These are phyloP conservation scores for Mycena maculata DNA, from an alignment of 768 basidiomycete genomes.

Conservation along the genomic window DNA sequence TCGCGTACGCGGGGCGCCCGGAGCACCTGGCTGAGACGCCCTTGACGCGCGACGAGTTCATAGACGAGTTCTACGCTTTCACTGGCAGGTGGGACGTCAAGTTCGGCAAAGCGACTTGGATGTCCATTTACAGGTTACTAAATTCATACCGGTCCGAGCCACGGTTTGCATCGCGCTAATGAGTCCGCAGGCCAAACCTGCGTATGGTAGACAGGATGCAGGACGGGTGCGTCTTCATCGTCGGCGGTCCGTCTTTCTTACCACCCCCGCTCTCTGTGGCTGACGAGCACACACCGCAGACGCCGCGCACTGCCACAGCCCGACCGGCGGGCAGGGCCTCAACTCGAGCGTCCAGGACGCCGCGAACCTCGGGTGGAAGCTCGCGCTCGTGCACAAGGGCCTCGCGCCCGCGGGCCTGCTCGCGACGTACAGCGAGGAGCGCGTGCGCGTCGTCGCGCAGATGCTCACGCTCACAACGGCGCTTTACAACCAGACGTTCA, in stretches of 20 bases:
- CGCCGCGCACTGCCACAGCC: conserved; percentile 53
- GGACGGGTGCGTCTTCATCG: conserved; percentile 58
- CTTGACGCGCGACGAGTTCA: conserved; percentile 39
- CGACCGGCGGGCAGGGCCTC: conserved; percentile 55
- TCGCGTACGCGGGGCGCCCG: neutral
- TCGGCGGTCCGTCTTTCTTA: conserved; percentile 54
- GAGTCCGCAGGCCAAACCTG: conserved; percentile 61
- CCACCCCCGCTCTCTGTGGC: neutral
- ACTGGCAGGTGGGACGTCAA: conserved; percentile 44
- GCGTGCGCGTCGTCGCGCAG: conserved; percentile 57
- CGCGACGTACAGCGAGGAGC: conserved; percentile 55
- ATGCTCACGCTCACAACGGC: conserved; percentile 55
- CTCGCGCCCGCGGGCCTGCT: conserved; percentile 50
- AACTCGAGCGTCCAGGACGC: conserved; percentile 52
- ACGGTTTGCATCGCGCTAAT: neutral
- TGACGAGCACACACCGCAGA: conserved; percentile 45
- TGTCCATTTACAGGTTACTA: conserved; percentile 43
- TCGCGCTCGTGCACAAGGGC: conserved; percentile 53
- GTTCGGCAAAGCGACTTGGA: conserved; percentile 42
- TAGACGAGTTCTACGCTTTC: conserved; percentile 42
- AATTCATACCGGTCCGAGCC: too few relatives aligned
- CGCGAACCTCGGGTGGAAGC: conserved; percentile 60
- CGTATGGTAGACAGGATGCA: conserved; percentile 59
- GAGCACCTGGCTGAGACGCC: conserved; percentile 25
- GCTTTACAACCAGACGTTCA: conserved; percentile 40